phyloP scores from a whole-genome alignment of 1,284 basidiomycete genomes.

The Cystobasidium sp. region DNA sequence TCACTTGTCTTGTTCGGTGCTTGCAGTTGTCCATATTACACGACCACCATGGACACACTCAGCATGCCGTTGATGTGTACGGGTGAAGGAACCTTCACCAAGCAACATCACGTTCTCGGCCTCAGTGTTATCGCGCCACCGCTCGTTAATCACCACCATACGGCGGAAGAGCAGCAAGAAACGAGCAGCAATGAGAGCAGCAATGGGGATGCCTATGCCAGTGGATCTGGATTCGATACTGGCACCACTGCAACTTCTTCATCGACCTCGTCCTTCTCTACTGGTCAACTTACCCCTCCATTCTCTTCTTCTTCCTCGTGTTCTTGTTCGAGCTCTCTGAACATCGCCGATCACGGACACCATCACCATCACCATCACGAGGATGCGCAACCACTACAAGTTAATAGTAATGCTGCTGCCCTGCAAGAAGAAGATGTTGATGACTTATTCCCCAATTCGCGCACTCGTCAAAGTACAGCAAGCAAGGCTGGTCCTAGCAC shows the following conservation, averaged over 20 bases:
- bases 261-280: neutral
- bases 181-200: too few relatives aligned
- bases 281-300: conserved; percentile 27
- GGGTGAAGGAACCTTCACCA: too few relatives aligned
- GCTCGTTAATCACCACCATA: too few relatives aligned
- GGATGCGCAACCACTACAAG: neutral
- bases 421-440: conserved; percentile 3
- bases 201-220: neutral
- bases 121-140: too few relatives aligned
- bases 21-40: neutral
- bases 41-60: neutral
- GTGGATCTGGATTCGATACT: neutral
- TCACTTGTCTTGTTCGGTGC: neutral
- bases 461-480: too few relatives aligned
- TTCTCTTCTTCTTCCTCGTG: conserved; percentile 28
- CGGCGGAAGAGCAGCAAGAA: too few relatives aligned
- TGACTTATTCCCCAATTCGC: neutral
- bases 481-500: neutral
- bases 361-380: conserved; percentile 4
- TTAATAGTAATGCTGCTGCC: neutral
- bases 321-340: conserved; percentile 16
- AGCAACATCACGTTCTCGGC: too few relatives aligned
- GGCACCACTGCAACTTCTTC: neutral
- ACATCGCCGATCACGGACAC: neutral
- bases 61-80: neutral